Evolutionary conservation across 371 early-diverging fungal species (phyloP).

Genomic region (Choanephora cucurbitarum): DNA sequence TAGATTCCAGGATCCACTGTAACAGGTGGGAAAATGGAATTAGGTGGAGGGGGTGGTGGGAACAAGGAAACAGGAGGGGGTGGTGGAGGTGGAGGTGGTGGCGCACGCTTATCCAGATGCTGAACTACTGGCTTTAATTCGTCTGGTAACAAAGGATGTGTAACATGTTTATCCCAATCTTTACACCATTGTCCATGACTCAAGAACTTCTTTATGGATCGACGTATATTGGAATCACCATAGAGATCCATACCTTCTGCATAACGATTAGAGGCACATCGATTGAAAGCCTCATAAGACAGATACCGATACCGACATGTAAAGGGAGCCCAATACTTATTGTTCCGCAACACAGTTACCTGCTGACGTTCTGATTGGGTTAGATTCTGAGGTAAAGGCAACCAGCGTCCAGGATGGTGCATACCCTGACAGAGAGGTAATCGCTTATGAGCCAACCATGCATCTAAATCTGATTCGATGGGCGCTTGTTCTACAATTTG

Average conservation of each 20-base stretch:
- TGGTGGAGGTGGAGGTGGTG: background rate
- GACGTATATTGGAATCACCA: constrained; percentile 59
- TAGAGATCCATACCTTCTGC: constrained; percentile 42
- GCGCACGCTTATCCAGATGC: background rate
- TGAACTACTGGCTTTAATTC: constrained; percentile 6
- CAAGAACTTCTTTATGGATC: constrained; percentile 51
- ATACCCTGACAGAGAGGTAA: constrained; percentile 49
- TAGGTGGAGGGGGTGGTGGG: too few species aligned
- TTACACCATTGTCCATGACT: constrained; percentile 57
- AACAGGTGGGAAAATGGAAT: background rate
- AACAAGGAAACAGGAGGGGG: too few species aligned
- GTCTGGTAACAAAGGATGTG: constrained; percentile 6
- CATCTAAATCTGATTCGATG: background rate
- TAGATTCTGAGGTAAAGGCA: constrained; percentile 20
- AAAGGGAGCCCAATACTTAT: constrained; percentile 55
- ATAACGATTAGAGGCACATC: constrained; percentile 38
- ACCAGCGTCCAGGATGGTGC: constrained; percentile 51
- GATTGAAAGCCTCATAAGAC: constrained; percentile 39
- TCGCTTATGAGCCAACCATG: constrained; percentile 29
- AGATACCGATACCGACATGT: constrained; percentile 44
- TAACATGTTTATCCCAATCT: constrained; percentile 16
- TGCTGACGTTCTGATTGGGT: background rate
- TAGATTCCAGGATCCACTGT: constrained; percentile 11
- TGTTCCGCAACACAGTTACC: constrained; percentile 6
- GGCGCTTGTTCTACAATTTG: background rate